Base-by-base conservation (phyloP, 148 eudicot genomes). In the Camellia granthamiana region DNA sequence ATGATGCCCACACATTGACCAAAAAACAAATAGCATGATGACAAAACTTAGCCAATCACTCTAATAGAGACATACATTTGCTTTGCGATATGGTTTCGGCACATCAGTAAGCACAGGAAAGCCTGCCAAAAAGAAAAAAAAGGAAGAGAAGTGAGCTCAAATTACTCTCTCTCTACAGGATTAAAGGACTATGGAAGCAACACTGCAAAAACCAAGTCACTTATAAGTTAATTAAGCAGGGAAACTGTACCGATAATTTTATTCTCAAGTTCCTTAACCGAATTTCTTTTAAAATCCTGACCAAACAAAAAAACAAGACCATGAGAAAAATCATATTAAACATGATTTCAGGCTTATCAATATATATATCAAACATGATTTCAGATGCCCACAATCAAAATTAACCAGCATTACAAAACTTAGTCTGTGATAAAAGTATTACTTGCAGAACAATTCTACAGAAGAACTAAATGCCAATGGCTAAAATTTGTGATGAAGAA, bases 241-340 rank as follows among this genome's bases (percentile, higher is more conserved):
- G 83, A 67, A 72, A 54, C 65, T 83, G 67, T 86, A 89, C 86
- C 85, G 64, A 43, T 77, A 60, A 87, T 90, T 63, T 23, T 71
- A 69, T 91, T 90, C 55, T 60, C 81, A 82, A 75, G 84, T 78
- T 83, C 84, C 68, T 82, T 75, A 5, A 61, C 81, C 51, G 79
- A 70, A 21, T 61, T 81, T 46, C 61, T 78, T 66, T 66, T 66
- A 77, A 80, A 77, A 44, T 70, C 90, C 95, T 90, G 93, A 76
- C 46, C 49, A 83, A 72, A 74, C 15, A 61, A 2, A 51, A 13
- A 64, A 44, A 74, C 13, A 59, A 80, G 76, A 76, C 60, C 55
- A 76, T 81, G 79, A 81, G 83, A 54, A 42, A 75, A 75, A 10
- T 23, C 58, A 62, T 13, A 63, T n/a, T 16, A 61, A 49, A 66